Evolutionary conservation across 306 rosid species (phyloP).

Genomic region (Leucaena leucocephala): DNA sequence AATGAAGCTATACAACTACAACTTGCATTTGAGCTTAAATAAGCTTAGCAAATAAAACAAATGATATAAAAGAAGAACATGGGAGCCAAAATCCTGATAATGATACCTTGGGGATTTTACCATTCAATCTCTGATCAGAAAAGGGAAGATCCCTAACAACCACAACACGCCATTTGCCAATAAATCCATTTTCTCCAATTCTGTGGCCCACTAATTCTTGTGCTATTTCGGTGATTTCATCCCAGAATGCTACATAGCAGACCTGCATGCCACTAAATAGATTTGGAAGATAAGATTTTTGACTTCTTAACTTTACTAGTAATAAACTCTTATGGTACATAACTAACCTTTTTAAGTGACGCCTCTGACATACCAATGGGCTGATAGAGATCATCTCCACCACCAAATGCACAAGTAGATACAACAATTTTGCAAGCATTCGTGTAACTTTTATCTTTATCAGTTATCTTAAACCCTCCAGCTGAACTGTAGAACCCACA

Average conservation of each 20-base stretch:
- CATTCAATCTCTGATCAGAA: conserved; percentile 89
- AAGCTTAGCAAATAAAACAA: too few species aligned
- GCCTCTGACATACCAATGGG: conserved; percentile 90
- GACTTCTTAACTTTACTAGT: conserved; percentile 30
- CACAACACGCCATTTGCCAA: conserved; percentile 87
- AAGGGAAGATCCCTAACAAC: conserved; percentile 91
- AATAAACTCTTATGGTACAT: conserved; percentile 31
- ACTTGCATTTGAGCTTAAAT: background rate
- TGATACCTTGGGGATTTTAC: conserved; percentile 91
- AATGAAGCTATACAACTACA: conserved; percentile 17
- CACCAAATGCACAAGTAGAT: conserved; percentile 98
- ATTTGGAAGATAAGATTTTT: conserved; percentile 45
- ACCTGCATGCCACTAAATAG: conserved; percentile 69
- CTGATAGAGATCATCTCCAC: conserved; percentile 98
- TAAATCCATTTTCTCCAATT: conserved; percentile 66
- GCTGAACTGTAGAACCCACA: conserved; percentile 80
- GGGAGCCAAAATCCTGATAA: too few species aligned
- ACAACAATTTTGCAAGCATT: conserved; percentile 71
- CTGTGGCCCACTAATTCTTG: conserved; percentile 65
- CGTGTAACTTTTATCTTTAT: conserved; percentile 71
- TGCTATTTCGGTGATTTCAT: conserved; percentile 77
- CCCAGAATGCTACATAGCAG: conserved; percentile 96
- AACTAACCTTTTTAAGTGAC: conserved; percentile 71
- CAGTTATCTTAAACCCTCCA: conserved; percentile 85
- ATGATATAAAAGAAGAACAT: too few species aligned